Conservation (phyloP, 2,329 filamentous ascomycete species). For the Xylariaceae sp. region DNA sequence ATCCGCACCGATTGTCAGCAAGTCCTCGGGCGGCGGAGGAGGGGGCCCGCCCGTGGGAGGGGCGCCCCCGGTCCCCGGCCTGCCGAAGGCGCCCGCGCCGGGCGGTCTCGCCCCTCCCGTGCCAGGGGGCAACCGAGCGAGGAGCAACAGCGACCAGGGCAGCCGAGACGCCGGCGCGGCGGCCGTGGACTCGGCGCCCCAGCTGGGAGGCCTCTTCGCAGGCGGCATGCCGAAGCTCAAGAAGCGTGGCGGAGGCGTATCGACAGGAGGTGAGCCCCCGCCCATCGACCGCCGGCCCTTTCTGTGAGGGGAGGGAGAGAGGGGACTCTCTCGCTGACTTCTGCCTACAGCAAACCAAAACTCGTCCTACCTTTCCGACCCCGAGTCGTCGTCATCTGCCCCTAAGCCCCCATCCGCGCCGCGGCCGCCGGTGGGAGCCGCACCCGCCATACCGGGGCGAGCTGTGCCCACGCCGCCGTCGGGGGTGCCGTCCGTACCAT, state of each 20-base stretch:
- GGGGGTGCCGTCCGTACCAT: slow-evolving; percentile 19
- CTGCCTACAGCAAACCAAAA: slow-evolving; percentile 57
- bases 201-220: slow-evolving; percentile 81
- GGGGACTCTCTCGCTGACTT: too few species aligned
- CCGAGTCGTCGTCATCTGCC: slow-evolving; percentile 50
- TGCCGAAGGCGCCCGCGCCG: slow-evolving; percentile 45
- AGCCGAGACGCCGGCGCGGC: slow-evolving; percentile 34
- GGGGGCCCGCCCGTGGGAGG: slow-evolving; percentile 59
- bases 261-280: slow-evolving; percentile 54
- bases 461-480: slow-evolving; percentile 30
- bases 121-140: slow-evolving; percentile 60
- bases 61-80: slow-evolving; percentile 72
- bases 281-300: too few species aligned
- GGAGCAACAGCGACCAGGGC: slow-evolving; percentile 76
- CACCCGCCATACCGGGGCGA: slow-evolving; percentile 51
- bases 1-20: slow-evolving; percentile 67
- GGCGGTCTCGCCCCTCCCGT: slow-evolving; percentile 62
- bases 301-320: too few species aligned
- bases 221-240: slow-evolving; percentile 93
- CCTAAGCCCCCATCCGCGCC: slow-evolving; percentile 51
- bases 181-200: slow-evolving; percentile 57
- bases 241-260: slow-evolving; percentile 73
- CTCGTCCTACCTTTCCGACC: slow-evolving; percentile 72
- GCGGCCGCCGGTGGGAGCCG: slow-evolving; percentile 50
- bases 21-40: slow-evolving; percentile 44